Conservation (phyloP, 805 yeast species). For the Tetrapisispora nanseiensis region DNA sequence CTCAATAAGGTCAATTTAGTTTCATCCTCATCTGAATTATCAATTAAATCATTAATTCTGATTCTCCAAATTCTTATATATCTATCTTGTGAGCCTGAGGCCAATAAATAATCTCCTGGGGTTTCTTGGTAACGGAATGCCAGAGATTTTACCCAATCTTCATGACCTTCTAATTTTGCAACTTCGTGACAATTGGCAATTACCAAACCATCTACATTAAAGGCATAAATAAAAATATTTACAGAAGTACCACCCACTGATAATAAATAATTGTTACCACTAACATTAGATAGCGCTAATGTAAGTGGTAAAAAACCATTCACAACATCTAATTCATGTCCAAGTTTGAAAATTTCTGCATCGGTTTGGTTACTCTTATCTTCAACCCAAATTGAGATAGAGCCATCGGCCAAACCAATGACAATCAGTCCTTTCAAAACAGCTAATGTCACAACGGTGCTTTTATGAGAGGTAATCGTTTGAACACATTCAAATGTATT, state of each 20-base stretch:
- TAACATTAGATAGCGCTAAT: conserved; percentile 18
- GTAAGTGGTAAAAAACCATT: conserved; percentile 23
- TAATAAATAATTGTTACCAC: conserved; percentile 34
- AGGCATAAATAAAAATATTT: conserved; percentile 45
- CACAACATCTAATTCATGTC: conserved; percentile 18
- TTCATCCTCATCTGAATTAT: conserved; percentile 42
- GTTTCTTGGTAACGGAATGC: conserved; percentile 41
- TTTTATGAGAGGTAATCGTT: conserved; percentile 34
- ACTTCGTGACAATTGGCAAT: conserved; percentile 28
- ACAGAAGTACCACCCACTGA: conserved; percentile 68
- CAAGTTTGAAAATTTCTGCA: conserved; percentile 8
- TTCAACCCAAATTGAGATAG: conserved; percentile 40
- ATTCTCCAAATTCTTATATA: conserved; percentile 87
- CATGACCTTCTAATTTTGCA: conserved; percentile 76
- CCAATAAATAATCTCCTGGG: conserved; percentile 52
- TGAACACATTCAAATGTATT: conserved; percentile 18
- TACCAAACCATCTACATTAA: conserved; percentile 17
- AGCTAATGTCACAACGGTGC: conserved; percentile 48
- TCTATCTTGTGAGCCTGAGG: conserved; percentile 88
- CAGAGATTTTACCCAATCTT: conserved; percentile 86
- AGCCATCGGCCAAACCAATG: conserved; percentile 59
- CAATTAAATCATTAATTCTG: conserved; percentile 43
- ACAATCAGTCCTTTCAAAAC: conserved; percentile 36
- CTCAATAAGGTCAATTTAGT: conserved; percentile 45
- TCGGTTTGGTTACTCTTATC: conserved; percentile 10